A percentile compares a stretch with the other conserved stretches of the same genome.
These are phyloP conservation scores for Hamamelis virginiana DNA, from an alignment of 164 flowering plant species.

Conservation along the genomic window DNA sequence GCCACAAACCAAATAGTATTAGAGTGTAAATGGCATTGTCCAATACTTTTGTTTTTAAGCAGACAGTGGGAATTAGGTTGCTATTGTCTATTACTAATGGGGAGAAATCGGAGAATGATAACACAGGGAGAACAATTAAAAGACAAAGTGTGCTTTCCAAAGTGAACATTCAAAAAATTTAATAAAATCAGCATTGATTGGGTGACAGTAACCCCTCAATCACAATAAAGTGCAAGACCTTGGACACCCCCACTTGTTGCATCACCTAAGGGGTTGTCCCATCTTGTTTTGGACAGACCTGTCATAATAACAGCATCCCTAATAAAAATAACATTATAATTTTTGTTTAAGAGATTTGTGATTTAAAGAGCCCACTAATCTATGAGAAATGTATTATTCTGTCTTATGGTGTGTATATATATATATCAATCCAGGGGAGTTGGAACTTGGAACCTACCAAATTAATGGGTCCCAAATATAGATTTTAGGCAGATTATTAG, in stretches of 20 bases:
- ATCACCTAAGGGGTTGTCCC: neutral
- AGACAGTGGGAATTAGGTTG: neutral
- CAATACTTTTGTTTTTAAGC: neutral
- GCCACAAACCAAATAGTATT: no score
- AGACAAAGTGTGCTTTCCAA: constrained; percentile 25
- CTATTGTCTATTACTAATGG: neutral
- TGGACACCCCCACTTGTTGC: neutral
- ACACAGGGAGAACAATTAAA: constrained; percentile 13
- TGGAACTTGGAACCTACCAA: neutral
- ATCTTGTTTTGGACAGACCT: neutral
- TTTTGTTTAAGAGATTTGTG: constrained; percentile 1
- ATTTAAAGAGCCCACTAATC: neutral
- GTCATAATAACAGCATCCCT: neutral
- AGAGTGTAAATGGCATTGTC: no score
- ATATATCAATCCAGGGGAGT: neutral
- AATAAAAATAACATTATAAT: neutral
- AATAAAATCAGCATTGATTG: neutral
- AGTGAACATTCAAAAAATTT: constrained; percentile 7
- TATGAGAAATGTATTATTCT: neutral
- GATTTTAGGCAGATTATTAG: neutral
- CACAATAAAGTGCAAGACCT: neutral
- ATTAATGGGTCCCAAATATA: neutral
- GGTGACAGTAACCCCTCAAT: neutral
- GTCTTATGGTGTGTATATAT: neutral
- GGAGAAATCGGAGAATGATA: constrained; percentile 6